phyloP scores from a whole-genome alignment of 768 basidiomycete species.

The Gautieria morchelliformis region DNA sequence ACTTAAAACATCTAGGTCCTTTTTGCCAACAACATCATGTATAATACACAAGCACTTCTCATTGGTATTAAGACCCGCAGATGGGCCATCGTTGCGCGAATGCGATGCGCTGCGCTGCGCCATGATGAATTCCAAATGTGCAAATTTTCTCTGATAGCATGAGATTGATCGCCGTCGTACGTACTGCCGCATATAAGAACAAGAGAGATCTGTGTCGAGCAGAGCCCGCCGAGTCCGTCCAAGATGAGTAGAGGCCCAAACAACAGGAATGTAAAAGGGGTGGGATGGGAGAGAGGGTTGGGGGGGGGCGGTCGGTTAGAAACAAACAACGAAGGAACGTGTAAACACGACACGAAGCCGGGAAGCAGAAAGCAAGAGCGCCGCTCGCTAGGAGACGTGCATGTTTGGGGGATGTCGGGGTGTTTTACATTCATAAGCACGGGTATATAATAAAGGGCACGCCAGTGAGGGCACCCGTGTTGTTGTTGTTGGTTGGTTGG shows the following conservation, averaged over 20 bases:
- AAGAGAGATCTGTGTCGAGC: background rate
- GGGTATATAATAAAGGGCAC: slow-evolving; percentile 1
- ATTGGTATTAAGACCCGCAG: background rate
- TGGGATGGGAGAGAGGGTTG: no score
- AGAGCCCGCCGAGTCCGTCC: slow-evolving; percentile 1
- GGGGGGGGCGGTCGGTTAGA: no score
- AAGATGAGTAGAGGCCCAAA: background rate
- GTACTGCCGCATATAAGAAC: slow-evolving; percentile 1
- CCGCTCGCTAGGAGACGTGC: background rate
- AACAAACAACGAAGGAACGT: background rate
- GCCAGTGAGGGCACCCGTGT: background rate
- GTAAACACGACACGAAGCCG: background rate
- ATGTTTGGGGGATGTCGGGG: background rate
- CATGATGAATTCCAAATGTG: background rate
- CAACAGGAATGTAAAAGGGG: background rate
- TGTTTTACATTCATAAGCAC: background rate
- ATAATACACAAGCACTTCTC: slow-evolving; percentile 3
- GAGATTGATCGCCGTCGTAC: background rate
- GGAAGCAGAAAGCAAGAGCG: background rate
- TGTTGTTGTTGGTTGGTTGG: no score
- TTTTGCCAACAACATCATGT: slow-evolving; percentile 3
- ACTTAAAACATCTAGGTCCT: slow-evolving; percentile 1
- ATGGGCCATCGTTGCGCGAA: background rate
- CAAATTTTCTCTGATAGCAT: background rate
- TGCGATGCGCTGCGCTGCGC: no score